Base-by-base conservation (phyloP, 1,284 basidiomycete genomes). In the Coniferiporia weirii region DNA sequence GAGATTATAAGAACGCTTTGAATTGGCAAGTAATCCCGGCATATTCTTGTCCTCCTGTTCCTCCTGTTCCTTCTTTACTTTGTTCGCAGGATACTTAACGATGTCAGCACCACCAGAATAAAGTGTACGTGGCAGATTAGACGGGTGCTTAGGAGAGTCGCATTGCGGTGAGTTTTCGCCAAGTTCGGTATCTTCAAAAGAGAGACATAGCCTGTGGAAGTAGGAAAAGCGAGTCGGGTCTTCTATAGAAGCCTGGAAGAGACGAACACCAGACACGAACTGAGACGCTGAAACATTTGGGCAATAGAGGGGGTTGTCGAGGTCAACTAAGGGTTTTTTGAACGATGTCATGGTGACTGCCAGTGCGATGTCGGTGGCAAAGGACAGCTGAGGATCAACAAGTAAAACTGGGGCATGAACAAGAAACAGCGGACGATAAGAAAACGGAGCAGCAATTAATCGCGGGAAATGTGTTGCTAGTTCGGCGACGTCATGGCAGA, bases 271-370 rank as follows among this genome's bases (percentile, higher is more conserved):
- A 38, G 56, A 56, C 45, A 61, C 19, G 48, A 54, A 61, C 45
- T 59, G 52, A 19, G 54, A 47, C 10, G 60, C 56, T 4, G 60
- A 50, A 15, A 61, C 32, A 32, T 57, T 56, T 7, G 60, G 60
- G 38, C 56, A 61, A 43, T 61, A 61, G 10, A 61, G 44, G 19
- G 60, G 60, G 32, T 61, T 61, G 8, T 57, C 60, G 19, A 19
- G 13, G 38, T 61, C 60, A 27, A 61, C 36, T n/a, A 61, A 38
- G 22, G 60, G 60, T 32, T 20, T 45, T 22, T 50, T 15, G 38
- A 49, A 36, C 27, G 38, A 34, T n/a, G 19, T 40, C 57, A 54
- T 54, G 20, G 32, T 13, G 36, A 51, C 34, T 13, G 40, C 27
- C 22, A 27, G 19, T 46, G 20, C n/a, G 43, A 20, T 46, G 15